phyloP scores from a whole-genome alignment of 345 rosid species.

The Eucalyptus curtisii region DNA sequence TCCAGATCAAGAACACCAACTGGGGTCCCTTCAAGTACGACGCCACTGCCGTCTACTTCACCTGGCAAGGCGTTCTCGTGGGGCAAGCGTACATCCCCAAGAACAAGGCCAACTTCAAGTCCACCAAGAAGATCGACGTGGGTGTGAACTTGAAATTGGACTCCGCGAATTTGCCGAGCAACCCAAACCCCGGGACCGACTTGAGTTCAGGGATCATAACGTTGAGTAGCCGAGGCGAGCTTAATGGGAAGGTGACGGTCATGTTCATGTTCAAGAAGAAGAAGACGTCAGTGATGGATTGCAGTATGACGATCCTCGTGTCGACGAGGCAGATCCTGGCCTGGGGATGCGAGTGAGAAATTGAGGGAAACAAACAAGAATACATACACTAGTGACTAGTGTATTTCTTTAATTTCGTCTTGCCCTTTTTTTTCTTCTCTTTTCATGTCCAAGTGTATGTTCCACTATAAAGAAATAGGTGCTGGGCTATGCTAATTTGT shows the following conservation, averaged over 20 bases:
- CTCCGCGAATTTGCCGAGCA: background rate
- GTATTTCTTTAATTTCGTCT: background rate
- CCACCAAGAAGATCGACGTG: background rate
- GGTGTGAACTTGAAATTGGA: background rate
- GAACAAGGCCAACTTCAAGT: conserved; percentile 2
- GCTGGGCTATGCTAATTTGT: background rate
- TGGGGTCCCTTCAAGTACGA: conserved; percentile 7
- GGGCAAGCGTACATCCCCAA: background rate
- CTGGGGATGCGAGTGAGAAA: background rate
- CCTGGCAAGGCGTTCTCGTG: background rate
- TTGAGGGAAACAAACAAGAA: background rate
- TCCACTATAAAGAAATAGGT: background rate
- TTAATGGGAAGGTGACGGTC: background rate
- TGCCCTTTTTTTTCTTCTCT: background rate
- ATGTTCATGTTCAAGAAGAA: conserved; percentile 7
- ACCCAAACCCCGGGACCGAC: background rate
- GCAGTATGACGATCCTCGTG: background rate
- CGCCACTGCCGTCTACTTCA: background rate
- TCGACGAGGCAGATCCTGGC: background rate
- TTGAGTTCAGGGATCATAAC: background rate
- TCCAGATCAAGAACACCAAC: conserved; percentile 9
- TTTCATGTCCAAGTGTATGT: background rate
- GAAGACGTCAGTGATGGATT: conserved; percentile 2
- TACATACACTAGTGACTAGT: background rate
- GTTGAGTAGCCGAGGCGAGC: background rate